phyloP scores from a whole-genome alignment of 1,284 basidiomycete genomes.

The Sporisorium graminicola region DNA sequence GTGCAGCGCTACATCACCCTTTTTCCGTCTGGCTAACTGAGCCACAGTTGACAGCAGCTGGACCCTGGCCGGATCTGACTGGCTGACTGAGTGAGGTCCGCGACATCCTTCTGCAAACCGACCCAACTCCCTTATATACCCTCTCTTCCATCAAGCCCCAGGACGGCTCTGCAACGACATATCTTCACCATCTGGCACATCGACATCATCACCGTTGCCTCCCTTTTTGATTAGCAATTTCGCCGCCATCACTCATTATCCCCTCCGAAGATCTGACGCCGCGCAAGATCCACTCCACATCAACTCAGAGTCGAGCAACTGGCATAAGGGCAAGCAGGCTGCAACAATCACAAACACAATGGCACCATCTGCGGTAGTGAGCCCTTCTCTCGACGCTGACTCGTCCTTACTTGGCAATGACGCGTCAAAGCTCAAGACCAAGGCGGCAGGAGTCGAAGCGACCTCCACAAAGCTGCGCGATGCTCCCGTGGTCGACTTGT shows the following conservation, averaged over 20 bases:
- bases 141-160: too few species aligned
- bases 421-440: conserved; percentile 15
- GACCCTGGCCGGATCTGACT: neutral
- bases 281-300: neutral
- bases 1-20: neutral
- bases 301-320: neutral
- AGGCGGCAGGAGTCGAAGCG: neutral
- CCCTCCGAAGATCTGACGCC: neutral
- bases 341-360: conserved; percentile 11
- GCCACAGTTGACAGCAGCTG: conserved; percentile 5
- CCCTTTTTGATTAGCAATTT: neutral
- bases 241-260: neutral
- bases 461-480: conserved; percentile 6
- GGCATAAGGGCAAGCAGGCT: neutral
- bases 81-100: neutral
- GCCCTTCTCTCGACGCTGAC: conserved; percentile 1
- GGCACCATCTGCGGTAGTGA: conserved; percentile 33
- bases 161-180: neutral
- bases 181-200: neutral
- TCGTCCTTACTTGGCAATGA: neutral
- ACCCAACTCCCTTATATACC: neutral
- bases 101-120: neutral
- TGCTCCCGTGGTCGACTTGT: conserved; percentile 55
- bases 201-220: conserved; percentile 4
- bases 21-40: neutral